Evolutionary conservation across 768 basidiomycete genomes (phyloP).

Genomic region (Suillus plorans): DNA sequence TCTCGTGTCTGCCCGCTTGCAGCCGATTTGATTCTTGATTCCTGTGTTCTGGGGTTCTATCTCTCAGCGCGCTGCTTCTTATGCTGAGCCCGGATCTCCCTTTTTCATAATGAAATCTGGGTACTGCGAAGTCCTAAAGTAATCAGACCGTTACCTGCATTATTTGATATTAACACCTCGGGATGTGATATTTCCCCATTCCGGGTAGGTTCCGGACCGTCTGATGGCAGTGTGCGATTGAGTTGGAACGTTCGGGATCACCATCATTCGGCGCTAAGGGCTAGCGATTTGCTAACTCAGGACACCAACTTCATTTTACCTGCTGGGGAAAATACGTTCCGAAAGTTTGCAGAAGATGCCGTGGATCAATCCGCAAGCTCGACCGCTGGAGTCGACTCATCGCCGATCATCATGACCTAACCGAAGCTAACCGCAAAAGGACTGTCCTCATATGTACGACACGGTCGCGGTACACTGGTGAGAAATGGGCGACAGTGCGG

Average conservation of each 20-base stretch:
- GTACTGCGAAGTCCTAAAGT: neutral
- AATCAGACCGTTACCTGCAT: neutral
- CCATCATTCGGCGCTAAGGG: neutral
- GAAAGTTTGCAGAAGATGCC: neutral
- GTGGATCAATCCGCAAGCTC: slow-evolving; percentile 2
- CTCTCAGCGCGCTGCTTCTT: slow-evolving; percentile 12
- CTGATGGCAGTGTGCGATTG: neutral
- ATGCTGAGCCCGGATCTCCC: slow-evolving; percentile 3
- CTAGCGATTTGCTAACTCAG: neutral
- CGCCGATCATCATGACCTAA: slow-evolving; percentile 10
- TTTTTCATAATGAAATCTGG: slow-evolving; percentile 5
- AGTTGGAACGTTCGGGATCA: slow-evolving; percentile 1
- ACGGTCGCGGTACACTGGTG: slow-evolving; percentile 7
- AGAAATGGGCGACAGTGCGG: slow-evolving; percentile 10
- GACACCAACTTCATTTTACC: slow-evolving; percentile 1
- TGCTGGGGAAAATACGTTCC: neutral
- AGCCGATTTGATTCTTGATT: slow-evolving; percentile 17
- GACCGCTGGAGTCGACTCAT: slow-evolving; percentile 1
- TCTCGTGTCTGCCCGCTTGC: slow-evolving; percentile 26
- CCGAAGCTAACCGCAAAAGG: slow-evolving; percentile 7
- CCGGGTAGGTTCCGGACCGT: neutral
- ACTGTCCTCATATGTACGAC: slow-evolving; percentile 4
- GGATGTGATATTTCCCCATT: neutral
- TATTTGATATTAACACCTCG: slow-evolving; percentile 1
- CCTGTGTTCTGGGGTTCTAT: slow-evolving; percentile 14